These are phyloP conservation scores for Naganishia vishniacii DNA, from an alignment of 768 basidiomycete genomes.

Conservation along the genomic window DNA sequence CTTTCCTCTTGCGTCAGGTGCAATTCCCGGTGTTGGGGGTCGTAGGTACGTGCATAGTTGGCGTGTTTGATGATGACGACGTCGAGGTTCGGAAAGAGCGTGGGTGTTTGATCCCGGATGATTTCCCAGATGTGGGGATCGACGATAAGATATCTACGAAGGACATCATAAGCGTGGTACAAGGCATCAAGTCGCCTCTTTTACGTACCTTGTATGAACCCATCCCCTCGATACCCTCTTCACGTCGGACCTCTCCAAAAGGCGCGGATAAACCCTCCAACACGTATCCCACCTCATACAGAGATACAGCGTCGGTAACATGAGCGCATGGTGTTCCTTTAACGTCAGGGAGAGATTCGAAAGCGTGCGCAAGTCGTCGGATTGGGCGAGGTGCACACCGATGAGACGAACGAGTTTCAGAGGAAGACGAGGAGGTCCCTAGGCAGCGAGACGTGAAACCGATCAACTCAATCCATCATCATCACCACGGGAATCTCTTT, in stretches of 20 bases:
- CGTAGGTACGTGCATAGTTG: not conserved
- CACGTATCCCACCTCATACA: not conserved
- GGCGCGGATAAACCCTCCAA: not conserved
- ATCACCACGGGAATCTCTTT: no score
- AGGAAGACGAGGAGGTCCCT: not conserved
- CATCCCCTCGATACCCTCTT: not conserved
- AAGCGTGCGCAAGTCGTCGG: not conserved
- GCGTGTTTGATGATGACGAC: not conserved
- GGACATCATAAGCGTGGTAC: not conserved
- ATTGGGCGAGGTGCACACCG: not conserved
- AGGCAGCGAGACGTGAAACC: not conserved
- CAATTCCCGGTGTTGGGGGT: not conserved
- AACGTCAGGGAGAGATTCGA: not conserved
- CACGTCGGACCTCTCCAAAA: not conserved
- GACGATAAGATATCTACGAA: not conserved
- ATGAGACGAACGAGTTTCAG: not conserved
- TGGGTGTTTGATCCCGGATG: not conserved
- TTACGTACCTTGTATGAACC: not conserved
- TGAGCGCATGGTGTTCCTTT: not conserved
- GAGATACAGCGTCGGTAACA: not conserved
- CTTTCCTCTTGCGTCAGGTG: not conserved
- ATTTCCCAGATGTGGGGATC: not conserved
- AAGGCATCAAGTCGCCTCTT: not conserved
- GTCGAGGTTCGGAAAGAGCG: not conserved
- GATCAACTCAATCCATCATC: no score